Evolutionary conservation across 2,329 filamentous ascomycete genomes (phyloP).

Genomic region (Neonectria neomacrospora): DNA sequence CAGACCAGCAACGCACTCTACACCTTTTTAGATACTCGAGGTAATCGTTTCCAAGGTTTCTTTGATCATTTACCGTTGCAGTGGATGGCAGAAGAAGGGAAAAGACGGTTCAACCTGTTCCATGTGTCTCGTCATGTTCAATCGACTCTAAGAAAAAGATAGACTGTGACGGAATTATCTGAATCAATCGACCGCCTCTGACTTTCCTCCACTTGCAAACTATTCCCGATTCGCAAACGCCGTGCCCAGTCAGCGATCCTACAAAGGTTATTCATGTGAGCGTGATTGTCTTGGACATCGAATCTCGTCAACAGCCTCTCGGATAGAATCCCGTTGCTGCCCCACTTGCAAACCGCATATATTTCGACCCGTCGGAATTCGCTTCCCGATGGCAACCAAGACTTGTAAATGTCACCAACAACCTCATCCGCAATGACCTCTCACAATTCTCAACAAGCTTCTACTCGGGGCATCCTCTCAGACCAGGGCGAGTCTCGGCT

Average conservation of each 20-base stretch:
- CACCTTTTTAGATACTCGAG: too few species aligned
- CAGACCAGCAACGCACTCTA: neutral
- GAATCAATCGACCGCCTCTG: neutral
- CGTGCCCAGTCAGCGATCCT: neutral
- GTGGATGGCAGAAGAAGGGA: too few species aligned
- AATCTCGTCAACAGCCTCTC: constrained; percentile 5
- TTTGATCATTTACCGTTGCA: too few species aligned
- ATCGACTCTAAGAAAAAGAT: neutral
- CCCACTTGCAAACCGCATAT: constrained; percentile 24
- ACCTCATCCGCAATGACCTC: constrained; percentile 18
- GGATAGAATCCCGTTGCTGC: constrained; percentile 27
- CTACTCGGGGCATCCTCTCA: constrained; percentile 6
- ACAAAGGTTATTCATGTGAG: neutral
- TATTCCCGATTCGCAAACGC: neutral
- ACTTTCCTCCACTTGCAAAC: neutral
- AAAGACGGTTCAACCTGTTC: too few species aligned
- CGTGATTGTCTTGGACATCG: neutral
- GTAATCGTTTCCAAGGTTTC: neutral
- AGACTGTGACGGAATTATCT: neutral
- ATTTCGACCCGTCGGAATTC: constrained; percentile 21
- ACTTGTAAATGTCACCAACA: constrained; percentile 7
- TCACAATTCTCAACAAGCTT: neutral
- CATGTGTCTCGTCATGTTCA: neutral
- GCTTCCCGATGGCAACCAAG: constrained; percentile 20
- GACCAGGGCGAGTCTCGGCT: constrained; percentile 34